These are phyloP conservation scores for Aspergillus jensenii DNA, from an alignment of 2,329 filamentous ascomycete genomes.

Conservation along the genomic window DNA sequence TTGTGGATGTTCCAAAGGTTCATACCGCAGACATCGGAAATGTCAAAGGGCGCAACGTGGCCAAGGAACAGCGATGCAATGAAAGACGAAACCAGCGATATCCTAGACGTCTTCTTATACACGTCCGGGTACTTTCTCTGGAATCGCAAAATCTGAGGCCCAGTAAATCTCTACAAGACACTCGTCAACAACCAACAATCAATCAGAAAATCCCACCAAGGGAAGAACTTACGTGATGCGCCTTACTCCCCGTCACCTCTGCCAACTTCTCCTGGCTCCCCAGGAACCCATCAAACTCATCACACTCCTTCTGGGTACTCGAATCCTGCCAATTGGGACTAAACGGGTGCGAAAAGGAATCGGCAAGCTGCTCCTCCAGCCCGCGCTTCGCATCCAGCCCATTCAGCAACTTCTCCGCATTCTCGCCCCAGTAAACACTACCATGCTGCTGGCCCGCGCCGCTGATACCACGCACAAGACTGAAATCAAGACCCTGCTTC, in stretches of 20 bases:
- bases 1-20: constrained; percentile 89
- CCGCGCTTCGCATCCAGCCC: constrained; percentile 60
- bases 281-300: constrained; percentile 75
- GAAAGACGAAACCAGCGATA: constrained; percentile 94
- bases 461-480: constrained; percentile 75
- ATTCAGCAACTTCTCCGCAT: constrained; percentile 65
- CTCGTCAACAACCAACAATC: background rate
- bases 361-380: constrained; percentile 70
- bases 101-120: constrained; percentile 76
- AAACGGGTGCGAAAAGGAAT: constrained; percentile 77
- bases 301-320: constrained; percentile 88
- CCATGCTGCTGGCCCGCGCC: constrained; percentile 97
- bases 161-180: constrained; percentile 77
- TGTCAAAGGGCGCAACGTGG: constrained; percentile 82
- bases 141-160: constrained; percentile 92
- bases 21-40: constrained; percentile 93
- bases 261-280: constrained; percentile 70
- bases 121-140: constrained; percentile 75
- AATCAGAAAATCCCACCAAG: background rate
- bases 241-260: constrained; percentile 80
- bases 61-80: constrained; percentile 88
- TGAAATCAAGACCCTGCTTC: constrained; percentile 69
- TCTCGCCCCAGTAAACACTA: constrained; percentile 84
- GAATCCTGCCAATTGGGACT: constrained; percentile 98
- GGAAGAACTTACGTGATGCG: constrained; percentile 76